These are phyloP conservation scores for Pseudonitzschia pungens DNA, from an alignment of 108 stramenopile genomes.

Conservation along the genomic window DNA sequence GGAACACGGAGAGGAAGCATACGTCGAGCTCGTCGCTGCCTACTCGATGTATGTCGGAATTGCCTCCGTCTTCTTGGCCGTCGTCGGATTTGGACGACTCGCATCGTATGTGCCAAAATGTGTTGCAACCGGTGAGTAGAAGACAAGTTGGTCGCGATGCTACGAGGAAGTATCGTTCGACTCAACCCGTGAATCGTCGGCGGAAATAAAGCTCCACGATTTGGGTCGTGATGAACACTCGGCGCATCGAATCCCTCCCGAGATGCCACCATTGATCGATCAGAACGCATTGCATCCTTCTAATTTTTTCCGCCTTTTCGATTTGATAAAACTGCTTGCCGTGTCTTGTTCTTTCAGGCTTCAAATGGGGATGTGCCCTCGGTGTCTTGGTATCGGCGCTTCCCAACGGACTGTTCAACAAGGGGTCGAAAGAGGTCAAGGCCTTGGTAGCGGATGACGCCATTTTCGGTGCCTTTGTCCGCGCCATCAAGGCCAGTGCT, in stretches of 20 bases:
- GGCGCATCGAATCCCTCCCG: background rate
- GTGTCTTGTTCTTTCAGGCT: conserved; percentile 29
- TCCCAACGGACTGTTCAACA: conserved; percentile 68
- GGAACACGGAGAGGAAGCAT: conserved; percentile 72
- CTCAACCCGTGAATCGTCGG: too few species aligned
- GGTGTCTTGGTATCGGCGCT: conserved; percentile 73
- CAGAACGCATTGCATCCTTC: background rate
- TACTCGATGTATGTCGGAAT: conserved; percentile 72
- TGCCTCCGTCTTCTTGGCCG: conserved; percentile 61
- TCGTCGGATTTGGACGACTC: conserved; percentile 66
- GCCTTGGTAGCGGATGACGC: conserved; percentile 42
- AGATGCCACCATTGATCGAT: background rate
- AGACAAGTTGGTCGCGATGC: background rate
- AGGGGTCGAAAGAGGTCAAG: conserved; percentile 52
- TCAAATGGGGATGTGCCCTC: conserved; percentile 85
- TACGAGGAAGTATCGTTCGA: too few species aligned
- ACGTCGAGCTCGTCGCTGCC: conserved; percentile 69
- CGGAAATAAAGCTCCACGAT: too few species aligned
- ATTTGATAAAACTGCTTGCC: too few species aligned
- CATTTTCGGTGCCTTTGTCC: conserved; percentile 36
- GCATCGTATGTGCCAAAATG: conserved; percentile 61
- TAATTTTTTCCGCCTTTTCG: background rate
- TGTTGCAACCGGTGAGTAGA: conserved; percentile 46
- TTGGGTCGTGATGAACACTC: too few species aligned
- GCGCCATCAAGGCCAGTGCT: conserved; percentile 32